A percentile compares a stretch with the other conserved stretches of the same genome.
Evolutionary conservation across 2,329 filamentous ascomycete genomes (phyloP).

Genomic region (Aureobasidium sp.): DNA sequence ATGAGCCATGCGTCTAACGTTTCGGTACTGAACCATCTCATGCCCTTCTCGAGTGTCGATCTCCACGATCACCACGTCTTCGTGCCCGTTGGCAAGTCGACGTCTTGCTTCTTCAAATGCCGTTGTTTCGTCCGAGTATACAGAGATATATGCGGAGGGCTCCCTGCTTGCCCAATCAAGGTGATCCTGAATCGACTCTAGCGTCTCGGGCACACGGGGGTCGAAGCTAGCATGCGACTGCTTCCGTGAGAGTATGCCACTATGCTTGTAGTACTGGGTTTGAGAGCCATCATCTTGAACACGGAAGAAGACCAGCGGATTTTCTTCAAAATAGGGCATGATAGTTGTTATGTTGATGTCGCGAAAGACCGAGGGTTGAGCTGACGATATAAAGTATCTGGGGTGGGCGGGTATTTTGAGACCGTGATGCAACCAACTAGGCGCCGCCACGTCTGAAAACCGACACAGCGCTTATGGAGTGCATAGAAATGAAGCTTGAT

Average conservation of each 20-base stretch:
- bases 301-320: neutral
- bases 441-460: neutral
- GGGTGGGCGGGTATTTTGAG: neutral
- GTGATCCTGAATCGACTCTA: neutral
- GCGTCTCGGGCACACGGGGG: neutral
- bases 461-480: neutral
- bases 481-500: neutral
- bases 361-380: neutral
- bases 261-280: neutral
- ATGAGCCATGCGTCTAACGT: neutral
- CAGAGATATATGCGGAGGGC: neutral
- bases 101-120: neutral
- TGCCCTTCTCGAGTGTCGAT: conserved; percentile 1
- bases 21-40: neutral
- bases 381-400: neutral
- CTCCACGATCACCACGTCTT: neutral
- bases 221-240: neutral
- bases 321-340: neutral
- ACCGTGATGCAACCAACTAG: neutral
- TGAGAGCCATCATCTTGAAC: neutral
- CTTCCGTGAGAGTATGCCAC: neutral
- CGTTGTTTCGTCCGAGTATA: neutral
- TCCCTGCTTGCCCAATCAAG: neutral
- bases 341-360: neutral
- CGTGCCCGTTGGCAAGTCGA: neutral